Evolutionary conservation across 495 filamentous ascomycete genomes (phyloP), one percentile per base, ranked within the genome.

Genomic region (Bryoglossum gracile): DNA sequence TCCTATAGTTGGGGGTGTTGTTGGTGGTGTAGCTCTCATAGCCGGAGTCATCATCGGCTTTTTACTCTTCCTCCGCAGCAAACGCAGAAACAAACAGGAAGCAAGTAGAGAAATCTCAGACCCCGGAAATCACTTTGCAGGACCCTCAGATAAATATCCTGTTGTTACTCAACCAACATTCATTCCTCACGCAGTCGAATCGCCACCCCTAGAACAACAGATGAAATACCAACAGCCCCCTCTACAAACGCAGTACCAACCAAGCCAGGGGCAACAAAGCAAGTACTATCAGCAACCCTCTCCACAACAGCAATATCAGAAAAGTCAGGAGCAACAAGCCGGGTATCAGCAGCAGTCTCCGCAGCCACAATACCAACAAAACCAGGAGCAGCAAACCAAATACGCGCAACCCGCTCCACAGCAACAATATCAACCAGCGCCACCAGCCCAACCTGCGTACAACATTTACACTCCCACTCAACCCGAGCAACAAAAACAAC

Each of bases 81-180:
- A 44, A 44, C 41, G 41, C 38, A 41, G 25, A 24, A 22, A 41
- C 13, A 13, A 24, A 41, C 38, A 22, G 13, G n/a, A 4, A 41
- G 1, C 38, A 22, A 41, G 37, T 22, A 11, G 19, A 22, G 8
- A 30, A 30, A 5, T 11, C 38, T 11, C 38, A 17, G n/a, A 22
- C 14, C 13, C 38, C 22, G 6, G 16, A 13, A 41, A 22, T 22
- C 8, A 24, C 19, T 22, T 22, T 14, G 21, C 38, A 41, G 16
- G 9, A 41, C 25, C 38, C 38, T 41, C 38, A 3, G 38, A 41
- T 8, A 41, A 41, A 41, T 41, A 41, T 14, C 38, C 38, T n/a
- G 38, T 22, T 10, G 25, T 22, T 23, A 4, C 38, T 41, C 11
- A 17, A 41, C 18, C 38, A 41, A 24, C 38, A 41, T 24, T 41